These are phyloP conservation scores for Phytophthora sp. DNA, from an alignment of 352 stramenopile genomes.

Conservation along the genomic window DNA sequence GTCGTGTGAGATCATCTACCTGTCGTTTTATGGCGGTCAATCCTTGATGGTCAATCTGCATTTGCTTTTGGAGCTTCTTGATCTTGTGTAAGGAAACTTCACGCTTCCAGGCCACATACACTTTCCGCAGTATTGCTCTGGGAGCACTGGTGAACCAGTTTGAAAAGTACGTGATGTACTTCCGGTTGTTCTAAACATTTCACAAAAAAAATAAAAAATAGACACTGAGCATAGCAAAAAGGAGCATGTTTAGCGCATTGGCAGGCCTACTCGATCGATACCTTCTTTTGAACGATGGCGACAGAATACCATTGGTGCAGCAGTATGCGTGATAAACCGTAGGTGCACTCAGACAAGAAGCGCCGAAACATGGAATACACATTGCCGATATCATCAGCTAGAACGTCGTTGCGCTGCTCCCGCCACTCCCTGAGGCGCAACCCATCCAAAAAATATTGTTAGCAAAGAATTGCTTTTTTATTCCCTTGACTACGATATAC, in stretches of 20 bases:
- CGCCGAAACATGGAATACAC: slow-evolving; percentile 59
- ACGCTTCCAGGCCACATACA: slow-evolving; percentile 65
- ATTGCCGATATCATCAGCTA: slow-evolving; percentile 59
- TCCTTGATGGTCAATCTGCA: slow-evolving; percentile 40
- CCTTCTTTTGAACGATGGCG: slow-evolving; percentile 66
- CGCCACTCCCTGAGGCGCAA: slow-evolving; percentile 35
- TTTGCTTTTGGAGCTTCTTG: slow-evolving; percentile 45
- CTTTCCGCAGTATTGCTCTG: slow-evolving; percentile 56
- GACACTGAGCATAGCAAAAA: not conserved
- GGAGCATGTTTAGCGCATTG: no score
- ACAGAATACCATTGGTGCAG: slow-evolving; percentile 76
- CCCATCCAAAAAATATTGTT: not conserved
- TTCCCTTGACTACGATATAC: no score
- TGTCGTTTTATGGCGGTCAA: slow-evolving; percentile 53
- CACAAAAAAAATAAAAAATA: no score
- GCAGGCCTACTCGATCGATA: slow-evolving; percentile 22
- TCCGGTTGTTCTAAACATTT: slow-evolving; percentile 61
- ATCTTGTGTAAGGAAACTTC: slow-evolving; percentile 35
- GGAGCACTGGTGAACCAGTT: slow-evolving; percentile 68
- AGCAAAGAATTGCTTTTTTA: no score
- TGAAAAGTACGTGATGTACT: slow-evolving; percentile 78
- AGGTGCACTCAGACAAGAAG: slow-evolving; percentile 57
- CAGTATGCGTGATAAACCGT: slow-evolving; percentile 54
- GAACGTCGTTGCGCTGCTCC: slow-evolving; percentile 60
- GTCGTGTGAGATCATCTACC: slow-evolving; percentile 54